Percentiles rank a stretch among this genome's conserved stretches.
These are phyloP conservation scores for Grosmannia serpens DNA, from an alignment of 2,329 filamentous ascomycete genomes.

Conservation along the genomic window DNA sequence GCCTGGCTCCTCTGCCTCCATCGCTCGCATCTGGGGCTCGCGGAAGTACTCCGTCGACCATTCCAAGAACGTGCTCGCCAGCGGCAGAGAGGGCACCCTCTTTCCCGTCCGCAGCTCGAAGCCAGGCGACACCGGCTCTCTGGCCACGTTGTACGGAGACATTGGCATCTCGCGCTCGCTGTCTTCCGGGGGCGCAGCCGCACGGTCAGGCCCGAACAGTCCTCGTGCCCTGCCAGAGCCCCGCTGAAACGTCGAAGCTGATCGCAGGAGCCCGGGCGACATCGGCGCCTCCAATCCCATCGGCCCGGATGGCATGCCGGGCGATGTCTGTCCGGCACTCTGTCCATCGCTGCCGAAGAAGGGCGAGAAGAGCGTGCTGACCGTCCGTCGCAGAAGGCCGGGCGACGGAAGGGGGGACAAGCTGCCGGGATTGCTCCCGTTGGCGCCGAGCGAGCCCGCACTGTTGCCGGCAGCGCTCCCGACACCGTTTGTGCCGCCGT, in stretches of 20 bases:
- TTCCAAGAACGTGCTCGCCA: slow-evolving; percentile 76
- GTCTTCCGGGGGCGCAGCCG: slow-evolving; percentile 55
- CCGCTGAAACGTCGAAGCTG: slow-evolving; percentile 18
- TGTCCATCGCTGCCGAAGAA: slow-evolving; percentile 35
- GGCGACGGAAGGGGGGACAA: slow-evolving; percentile 39
- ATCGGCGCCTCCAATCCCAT: slow-evolving; percentile 5
- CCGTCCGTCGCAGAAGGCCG: slow-evolving; percentile 50
- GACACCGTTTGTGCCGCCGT: neutral
- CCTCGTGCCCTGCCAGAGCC: slow-evolving; percentile 1
- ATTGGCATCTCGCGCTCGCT: slow-evolving; percentile 55
- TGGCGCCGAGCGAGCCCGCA: neutral
- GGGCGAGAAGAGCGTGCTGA: slow-evolving; percentile 50
- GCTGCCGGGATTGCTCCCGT: slow-evolving; percentile 9
- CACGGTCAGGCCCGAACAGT: slow-evolving; percentile 25
- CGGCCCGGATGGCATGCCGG: slow-evolving; percentile 3
- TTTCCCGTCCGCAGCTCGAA: slow-evolving; percentile 53
- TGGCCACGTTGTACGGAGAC: slow-evolving; percentile 64
- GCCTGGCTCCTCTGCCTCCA: slow-evolving; percentile 89
- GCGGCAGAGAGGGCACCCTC: slow-evolving; percentile 53
- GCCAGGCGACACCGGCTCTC: slow-evolving; percentile 66
- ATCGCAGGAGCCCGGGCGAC: slow-evolving; percentile 24
- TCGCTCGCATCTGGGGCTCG: slow-evolving; percentile 95
- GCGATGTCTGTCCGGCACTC: neutral
- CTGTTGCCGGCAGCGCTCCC: neutral
- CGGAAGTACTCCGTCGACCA: slow-evolving; percentile 98